Percentiles rank a stretch among this genome's conserved stretches.
phyloP scores from a whole-genome alignment of 2,329 filamentous ascomycete species.

The Ophiognomonia clavigignenti-juglandacearum region DNA sequence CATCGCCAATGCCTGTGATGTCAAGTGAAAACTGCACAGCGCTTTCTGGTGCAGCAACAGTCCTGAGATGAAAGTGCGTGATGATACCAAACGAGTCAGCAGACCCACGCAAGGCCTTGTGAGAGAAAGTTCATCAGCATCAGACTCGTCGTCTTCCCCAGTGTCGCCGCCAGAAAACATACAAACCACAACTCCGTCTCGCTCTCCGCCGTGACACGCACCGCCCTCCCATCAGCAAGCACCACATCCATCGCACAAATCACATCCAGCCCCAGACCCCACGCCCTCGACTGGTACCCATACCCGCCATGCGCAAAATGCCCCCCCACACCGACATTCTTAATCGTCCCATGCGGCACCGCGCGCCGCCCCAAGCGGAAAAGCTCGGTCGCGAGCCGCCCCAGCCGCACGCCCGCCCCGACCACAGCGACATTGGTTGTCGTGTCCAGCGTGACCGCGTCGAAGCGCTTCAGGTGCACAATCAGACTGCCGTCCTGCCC shows the following conservation, averaged over 20 bases:
- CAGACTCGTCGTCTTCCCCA: too few relatives aligned
- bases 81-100: conserved; percentile 9
- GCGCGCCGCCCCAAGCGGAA: conserved; percentile 33
- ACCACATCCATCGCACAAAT: conserved; percentile 3
- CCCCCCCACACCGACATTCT: conserved; percentile 5
- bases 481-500: conserved; percentile 43
- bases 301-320: conserved; percentile 9
- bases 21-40: conserved; percentile 2
- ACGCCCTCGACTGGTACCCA: conserved; percentile 9
- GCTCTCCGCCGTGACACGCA: background rate
- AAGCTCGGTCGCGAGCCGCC: conserved; percentile 37
- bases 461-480: conserved; percentile 40
- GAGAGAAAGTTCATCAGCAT: background rate
- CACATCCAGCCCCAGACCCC: conserved; percentile 5
- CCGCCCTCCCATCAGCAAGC: background rate
- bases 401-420: conserved; percentile 45
- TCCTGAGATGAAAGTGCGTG: conserved; percentile 2
- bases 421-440: conserved; percentile 35
- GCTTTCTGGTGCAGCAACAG: background rate
- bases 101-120: conserved; percentile 8
- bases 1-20: background rate
- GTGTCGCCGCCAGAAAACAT: too few relatives aligned
- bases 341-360: conserved; percentile 41
- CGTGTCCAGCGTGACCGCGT: conserved; percentile 36
- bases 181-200: conserved; percentile 1